A percentile compares a stretch with the other conserved stretches of the same genome.
Evolutionary conservation across 306 rosid species (phyloP).

Genomic region (Vigna hirtella): DNA sequence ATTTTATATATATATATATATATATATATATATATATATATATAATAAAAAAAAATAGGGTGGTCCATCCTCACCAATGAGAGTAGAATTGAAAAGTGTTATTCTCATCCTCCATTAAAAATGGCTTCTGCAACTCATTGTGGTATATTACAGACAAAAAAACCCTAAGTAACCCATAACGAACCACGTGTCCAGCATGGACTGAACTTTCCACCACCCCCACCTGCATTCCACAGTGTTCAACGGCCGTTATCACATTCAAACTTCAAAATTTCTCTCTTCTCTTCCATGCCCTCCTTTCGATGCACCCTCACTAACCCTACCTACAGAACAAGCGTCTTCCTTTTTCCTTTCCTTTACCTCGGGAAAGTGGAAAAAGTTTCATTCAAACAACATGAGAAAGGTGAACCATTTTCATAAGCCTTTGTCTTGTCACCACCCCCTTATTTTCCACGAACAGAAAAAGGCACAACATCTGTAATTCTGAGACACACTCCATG

Average conservation of each 20-base stretch:
- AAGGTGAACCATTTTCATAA: slow-evolving; percentile 13
- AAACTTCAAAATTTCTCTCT: too few species aligned
- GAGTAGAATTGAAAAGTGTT: too few species aligned
- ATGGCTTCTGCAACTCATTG: too few species aligned
- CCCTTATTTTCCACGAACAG: not conserved
- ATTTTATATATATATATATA: too few species aligned
- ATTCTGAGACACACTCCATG: not conserved
- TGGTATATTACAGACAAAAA: slow-evolving; percentile 29
- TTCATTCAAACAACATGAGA: not conserved
- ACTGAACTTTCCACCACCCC: slow-evolving; percentile 33
- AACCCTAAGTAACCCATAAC: slow-evolving; percentile 14
- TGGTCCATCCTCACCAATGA: too few species aligned
- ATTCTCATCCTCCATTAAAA: too few species aligned
- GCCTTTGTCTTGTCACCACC: slow-evolving; percentile 3
- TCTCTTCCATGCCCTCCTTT: slow-evolving; percentile 40
- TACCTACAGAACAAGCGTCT: not conserved
- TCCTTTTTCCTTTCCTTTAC: not conserved
- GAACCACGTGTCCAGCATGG: slow-evolving; percentile 42
- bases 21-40: too few species aligned
- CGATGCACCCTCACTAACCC: slow-evolving; percentile 45
- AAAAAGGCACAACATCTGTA: not conserved
- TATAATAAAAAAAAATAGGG: too few species aligned
- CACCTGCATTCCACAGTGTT: slow-evolving; percentile 38
- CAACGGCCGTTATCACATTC: slow-evolving; percentile 45
- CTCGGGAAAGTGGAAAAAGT: slow-evolving; percentile 44